These are phyloP conservation scores for Mycena crocata DNA, from an alignment of 768 basidiomycete species.

Conservation along the genomic window DNA sequence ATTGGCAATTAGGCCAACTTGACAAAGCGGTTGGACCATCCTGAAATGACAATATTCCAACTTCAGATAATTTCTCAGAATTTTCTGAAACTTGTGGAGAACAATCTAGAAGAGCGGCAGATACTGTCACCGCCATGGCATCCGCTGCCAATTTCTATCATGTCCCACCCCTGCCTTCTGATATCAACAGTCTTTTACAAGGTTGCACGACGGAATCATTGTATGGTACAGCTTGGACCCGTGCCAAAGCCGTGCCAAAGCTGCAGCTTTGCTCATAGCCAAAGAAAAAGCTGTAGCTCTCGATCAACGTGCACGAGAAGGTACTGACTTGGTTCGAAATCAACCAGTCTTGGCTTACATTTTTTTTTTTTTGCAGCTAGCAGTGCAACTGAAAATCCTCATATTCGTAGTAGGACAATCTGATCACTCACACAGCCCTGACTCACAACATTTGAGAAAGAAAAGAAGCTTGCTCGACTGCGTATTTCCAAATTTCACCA, in stretches of 20 bases:
- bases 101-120: background rate
- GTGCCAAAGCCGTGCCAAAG: background rate
- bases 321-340: no score
- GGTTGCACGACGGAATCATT: background rate
- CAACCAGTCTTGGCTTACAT: no score
- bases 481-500: background rate
- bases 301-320: no score
- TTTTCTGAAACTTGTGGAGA: background rate
- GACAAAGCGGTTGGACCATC: background rate
- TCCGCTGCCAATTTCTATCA: no score
- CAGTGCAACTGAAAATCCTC: no score
- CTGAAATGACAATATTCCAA: no score
- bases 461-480: background rate
- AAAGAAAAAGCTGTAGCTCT: conserved; percentile 7
- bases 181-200: background rate
- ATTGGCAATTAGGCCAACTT: conserved; percentile 20
- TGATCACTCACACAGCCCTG: background rate
- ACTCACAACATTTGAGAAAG: conserved; percentile 1
- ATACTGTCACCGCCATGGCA: conserved; percentile 7
- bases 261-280: conserved; percentile 4
- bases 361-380: no score
- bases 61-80: no score
- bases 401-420: no score
- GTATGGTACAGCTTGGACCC: background rate
- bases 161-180: background rate